phyloP scores from a whole-genome alignment of 2,329 filamentous ascomycete species.

The Claviceps pusilla region DNA sequence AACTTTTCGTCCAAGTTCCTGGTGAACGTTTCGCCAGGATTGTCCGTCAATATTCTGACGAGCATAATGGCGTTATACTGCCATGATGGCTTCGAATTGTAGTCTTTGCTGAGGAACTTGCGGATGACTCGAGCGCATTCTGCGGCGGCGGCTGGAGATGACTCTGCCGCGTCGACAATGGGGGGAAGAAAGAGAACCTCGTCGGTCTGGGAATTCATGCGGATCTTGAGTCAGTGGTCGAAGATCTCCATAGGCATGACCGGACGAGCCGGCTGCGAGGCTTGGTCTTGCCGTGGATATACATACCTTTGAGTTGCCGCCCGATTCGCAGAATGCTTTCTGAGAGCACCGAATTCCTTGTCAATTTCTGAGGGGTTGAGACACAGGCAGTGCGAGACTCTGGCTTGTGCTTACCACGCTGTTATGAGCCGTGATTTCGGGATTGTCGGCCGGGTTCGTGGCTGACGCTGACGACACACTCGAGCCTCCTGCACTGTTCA shows the following conservation, averaged over 20 bases:
- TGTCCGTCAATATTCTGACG: slow-evolving; percentile 78
- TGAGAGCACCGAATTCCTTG: slow-evolving; percentile 21
- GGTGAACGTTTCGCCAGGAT: slow-evolving; percentile 84
- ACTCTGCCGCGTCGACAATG: slow-evolving; percentile 91
- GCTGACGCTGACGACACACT: slow-evolving; percentile 9
- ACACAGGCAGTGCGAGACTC: not conserved
- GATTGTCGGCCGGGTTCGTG: slow-evolving; percentile 35
- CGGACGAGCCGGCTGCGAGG: not conserved
- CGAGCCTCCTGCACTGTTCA: not conserved
- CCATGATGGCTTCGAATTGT: slow-evolving; percentile 47
- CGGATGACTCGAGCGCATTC: slow-evolving; percentile 69
- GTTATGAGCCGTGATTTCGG: slow-evolving; percentile 49
- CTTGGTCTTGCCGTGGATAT: not conserved
- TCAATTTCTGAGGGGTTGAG: slow-evolving; percentile 8
- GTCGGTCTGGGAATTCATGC: slow-evolving; percentile 43
- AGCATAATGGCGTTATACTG: slow-evolving; percentile 98
- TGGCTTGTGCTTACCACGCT: slow-evolving; percentile 42
- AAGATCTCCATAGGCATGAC: not conserved
- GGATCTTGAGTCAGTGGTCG: not conserved
- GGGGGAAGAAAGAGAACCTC: slow-evolving; percentile 84
- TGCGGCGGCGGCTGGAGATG: slow-evolving; percentile 69
- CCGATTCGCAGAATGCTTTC: slow-evolving; percentile 72
- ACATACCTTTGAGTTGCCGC: slow-evolving; percentile 40
- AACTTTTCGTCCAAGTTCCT: slow-evolving; percentile 79
- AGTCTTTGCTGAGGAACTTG: slow-evolving; percentile 64